These are phyloP conservation scores for Ilyonectria destructans DNA, from an alignment of 2,329 filamentous ascomycete species.

Conservation along the genomic window DNA sequence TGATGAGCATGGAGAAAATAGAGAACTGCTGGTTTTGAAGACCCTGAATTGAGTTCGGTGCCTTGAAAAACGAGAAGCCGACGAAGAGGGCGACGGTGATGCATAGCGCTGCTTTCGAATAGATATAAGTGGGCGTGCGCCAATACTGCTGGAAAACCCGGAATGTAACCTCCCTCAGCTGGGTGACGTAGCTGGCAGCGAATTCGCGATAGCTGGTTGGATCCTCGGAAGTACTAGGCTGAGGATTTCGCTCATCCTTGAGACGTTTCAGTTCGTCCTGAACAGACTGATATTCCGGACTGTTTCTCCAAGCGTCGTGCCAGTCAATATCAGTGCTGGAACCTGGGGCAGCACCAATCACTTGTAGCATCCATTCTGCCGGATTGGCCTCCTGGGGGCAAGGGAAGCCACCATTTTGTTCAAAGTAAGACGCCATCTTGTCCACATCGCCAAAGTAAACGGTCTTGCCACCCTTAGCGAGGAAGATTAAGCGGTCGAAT, in stretches of 20 bases:
- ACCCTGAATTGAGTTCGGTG: slow-evolving; percentile 71
- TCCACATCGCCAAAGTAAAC: slow-evolving; percentile 59
- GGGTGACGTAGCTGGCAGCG: slow-evolving; percentile 50
- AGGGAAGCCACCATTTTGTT: slow-evolving; percentile 70
- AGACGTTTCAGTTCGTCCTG: slow-evolving; percentile 54
- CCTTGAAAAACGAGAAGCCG: slow-evolving; percentile 78
- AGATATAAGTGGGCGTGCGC: slow-evolving; percentile 73
- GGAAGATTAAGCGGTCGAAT: too few relatives aligned
- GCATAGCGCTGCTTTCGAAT: slow-evolving; percentile 65
- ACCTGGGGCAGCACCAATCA: slow-evolving; percentile 62
- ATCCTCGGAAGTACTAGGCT: slow-evolving; percentile 25
- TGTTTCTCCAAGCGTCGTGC: slow-evolving; percentile 56
- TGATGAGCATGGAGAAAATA: slow-evolving; percentile 76
- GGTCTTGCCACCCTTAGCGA: too few relatives aligned
- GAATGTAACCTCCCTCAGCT: slow-evolving; percentile 56
- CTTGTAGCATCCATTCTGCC: slow-evolving; percentile 77
- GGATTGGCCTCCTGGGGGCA: slow-evolving; percentile 73
- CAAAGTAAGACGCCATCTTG: slow-evolving; percentile 73
- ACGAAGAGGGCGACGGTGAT: slow-evolving; percentile 53
- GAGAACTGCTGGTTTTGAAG: slow-evolving; percentile 81
- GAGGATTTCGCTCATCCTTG: slow-evolving; percentile 17
- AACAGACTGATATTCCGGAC: slow-evolving; percentile 54
- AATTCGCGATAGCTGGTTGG: slow-evolving; percentile 50
- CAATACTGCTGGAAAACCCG: slow-evolving; percentile 55
- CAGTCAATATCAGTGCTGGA: slow-evolving; percentile 62